Conservation (phyloP, 2,329 filamentous ascomycete species). For the Calonectria pauciramosa region DNA sequence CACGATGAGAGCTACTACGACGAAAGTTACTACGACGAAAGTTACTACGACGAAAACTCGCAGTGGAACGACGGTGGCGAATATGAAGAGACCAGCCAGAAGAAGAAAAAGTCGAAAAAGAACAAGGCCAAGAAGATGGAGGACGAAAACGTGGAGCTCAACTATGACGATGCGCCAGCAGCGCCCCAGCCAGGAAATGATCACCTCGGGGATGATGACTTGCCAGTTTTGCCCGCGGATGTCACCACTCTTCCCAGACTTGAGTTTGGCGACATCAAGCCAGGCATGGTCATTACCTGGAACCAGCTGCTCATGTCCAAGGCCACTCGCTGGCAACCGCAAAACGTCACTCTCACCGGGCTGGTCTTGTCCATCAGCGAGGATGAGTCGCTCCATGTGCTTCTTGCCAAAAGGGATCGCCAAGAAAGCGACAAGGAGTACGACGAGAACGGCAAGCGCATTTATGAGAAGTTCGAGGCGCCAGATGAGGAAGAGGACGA, state of each 20-base stretch:
- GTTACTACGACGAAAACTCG: conserved; percentile 44
- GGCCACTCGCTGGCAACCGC: conserved; percentile 76
- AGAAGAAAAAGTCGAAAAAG: conserved; percentile 56
- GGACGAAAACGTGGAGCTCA: conserved; percentile 52
- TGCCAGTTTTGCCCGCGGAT: conserved; percentile 74
- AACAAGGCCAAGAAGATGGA: conserved; percentile 47
- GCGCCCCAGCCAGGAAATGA: conserved; percentile 53
- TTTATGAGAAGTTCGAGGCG: conserved; percentile 85
- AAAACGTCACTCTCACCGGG: conserved; percentile 75
- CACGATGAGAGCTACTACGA: conserved; percentile 48
- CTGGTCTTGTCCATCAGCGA: conserved; percentile 70
- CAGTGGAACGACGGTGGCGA: conserved; percentile 48
- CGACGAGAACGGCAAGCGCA: conserved; percentile 78
- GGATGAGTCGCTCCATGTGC: conserved; percentile 67
- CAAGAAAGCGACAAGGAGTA: conserved; percentile 69
- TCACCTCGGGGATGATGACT: conserved; percentile 68
- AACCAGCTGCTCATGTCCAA: conserved; percentile 73
- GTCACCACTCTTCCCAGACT: conserved; percentile 66
- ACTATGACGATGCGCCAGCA: conserved; percentile 54
- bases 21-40: conserved; percentile 46
- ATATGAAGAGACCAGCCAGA: conserved; percentile 53
- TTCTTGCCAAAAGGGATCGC: conserved; percentile 78
- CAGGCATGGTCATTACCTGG: conserved; percentile 78
- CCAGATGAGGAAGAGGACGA: conserved; percentile 70
- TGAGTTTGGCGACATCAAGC: conserved; percentile 59